These are phyloP conservation scores for Calonectria multiphialidica DNA, from an alignment of 2,329 filamentous ascomycete species.

Conservation along the genomic window DNA sequence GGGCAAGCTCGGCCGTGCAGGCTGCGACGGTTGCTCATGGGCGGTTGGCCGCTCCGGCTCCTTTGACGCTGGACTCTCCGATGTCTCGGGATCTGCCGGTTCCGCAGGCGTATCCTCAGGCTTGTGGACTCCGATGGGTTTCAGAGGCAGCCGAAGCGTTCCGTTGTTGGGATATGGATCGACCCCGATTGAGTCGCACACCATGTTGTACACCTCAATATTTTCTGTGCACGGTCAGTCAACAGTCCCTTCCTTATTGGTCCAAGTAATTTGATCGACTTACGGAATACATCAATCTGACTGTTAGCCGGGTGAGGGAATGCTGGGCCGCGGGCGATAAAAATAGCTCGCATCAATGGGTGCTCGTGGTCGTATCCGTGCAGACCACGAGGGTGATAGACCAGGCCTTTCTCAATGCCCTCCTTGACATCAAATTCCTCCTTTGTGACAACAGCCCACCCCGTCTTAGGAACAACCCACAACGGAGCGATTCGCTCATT, in stretches of 20 bases:
- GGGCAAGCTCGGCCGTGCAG: conserved; percentile 23
- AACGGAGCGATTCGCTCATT: conserved; percentile 93
- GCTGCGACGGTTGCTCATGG: conserved; percentile 14
- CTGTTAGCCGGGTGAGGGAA: conserved; percentile 90
- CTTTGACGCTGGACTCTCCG: conserved; percentile 24
- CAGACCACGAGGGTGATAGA: conserved; percentile 85
- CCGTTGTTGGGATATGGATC: conserved; percentile 86
- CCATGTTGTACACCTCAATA: conserved; percentile 92
- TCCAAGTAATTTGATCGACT: conserved; percentile 54
- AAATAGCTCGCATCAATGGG: conserved; percentile 95
- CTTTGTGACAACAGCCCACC: conserved; percentile 90
- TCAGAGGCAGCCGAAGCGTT: conserved; percentile 80
- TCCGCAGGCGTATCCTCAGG: conserved; percentile 59
- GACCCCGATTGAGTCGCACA: conserved; percentile 89
- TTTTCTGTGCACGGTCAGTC: conserved; percentile 74
- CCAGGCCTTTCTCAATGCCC: conserved; percentile 70
- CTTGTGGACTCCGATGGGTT: conserved; percentile 72
- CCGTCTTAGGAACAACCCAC: conserved; percentile 93
- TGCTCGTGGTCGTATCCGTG: conserved; percentile 97
- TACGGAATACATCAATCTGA: conserved; percentile 84
- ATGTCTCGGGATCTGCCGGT: conserved; percentile 65
- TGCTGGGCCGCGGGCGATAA: conserved; percentile 90
- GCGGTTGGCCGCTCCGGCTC: conserved; percentile 37
- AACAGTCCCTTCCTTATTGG: not conserved
- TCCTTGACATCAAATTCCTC: conserved; percentile 80